Percentiles rank a stretch among this genome's conserved stretches.
phyloP scores from a whole-genome alignment of 2,329 filamentous ascomycete species.

The Fragosphaeria purpurea region DNA sequence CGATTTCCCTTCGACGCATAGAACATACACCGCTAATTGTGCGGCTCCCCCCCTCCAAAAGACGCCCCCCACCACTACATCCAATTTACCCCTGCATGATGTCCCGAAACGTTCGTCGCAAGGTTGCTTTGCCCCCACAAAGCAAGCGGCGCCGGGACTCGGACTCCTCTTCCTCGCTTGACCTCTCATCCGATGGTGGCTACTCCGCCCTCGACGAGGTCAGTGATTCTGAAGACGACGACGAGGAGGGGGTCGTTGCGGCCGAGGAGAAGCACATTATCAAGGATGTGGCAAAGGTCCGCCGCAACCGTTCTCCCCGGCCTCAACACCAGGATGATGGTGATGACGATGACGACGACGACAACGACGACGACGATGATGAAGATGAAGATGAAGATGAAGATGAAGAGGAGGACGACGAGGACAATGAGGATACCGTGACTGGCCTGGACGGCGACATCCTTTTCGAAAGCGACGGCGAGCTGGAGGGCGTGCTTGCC shows the following conservation, averaged over 20 bases:
- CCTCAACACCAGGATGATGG: conserved; percentile 28
- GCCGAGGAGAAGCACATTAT: conserved; percentile 70
- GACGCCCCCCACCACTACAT: neutral
- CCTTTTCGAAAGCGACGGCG: conserved; percentile 21
- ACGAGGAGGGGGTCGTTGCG: conserved; percentile 68
- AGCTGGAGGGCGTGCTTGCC: conserved; percentile 16
- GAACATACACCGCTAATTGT: conserved; percentile 26
- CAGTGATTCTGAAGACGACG: conserved; percentile 65
- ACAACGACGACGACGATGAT: conserved; percentile 29
- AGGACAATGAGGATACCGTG: conserved; percentile 25
- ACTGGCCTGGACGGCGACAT: conserved; percentile 27
- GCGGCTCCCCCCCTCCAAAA: conserved; percentile 10
- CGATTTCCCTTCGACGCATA: too few species aligned
- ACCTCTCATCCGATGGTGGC: conserved; percentile 57
- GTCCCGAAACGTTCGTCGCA: conserved; percentile 45
- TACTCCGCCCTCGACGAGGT: conserved; percentile 73
- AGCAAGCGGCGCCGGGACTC: conserved; percentile 40
- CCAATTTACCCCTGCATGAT: conserved; percentile 26
- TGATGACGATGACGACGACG: conserved; percentile 28
- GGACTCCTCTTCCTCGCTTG: conserved; percentile 43
- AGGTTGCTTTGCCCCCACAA: conserved; percentile 29
- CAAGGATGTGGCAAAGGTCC: conserved; percentile 28
- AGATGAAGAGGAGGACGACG: conserved; percentile 21
- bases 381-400: conserved; percentile 28
- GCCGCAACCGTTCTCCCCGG: conserved; percentile 38